Evolutionary conservation across 371 early-diverging fungal genomes (phyloP).

Genomic region (Rhizomucor pusillus): DNA sequence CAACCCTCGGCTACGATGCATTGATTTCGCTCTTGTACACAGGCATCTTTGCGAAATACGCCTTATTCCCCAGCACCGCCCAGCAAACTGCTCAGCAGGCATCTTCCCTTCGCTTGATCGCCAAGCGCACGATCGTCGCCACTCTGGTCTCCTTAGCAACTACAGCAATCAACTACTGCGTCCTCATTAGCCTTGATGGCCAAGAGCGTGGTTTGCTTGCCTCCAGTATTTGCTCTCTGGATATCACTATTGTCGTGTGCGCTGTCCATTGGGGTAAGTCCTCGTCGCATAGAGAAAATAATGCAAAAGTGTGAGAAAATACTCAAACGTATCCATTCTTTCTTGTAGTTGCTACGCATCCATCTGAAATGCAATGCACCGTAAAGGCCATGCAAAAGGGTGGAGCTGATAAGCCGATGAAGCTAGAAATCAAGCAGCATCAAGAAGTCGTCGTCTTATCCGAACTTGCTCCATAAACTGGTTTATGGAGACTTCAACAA

Average conservation of each 20-base stretch:
- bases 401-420: constrained; percentile 18
- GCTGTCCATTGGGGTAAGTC: constrained; percentile 25
- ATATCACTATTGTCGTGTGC: constrained; percentile 15
- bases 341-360: constrained; percentile 18
- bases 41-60: constrained; percentile 32
- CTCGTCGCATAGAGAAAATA: not conserved
- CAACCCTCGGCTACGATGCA: constrained; percentile 34
- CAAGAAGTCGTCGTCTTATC: constrained; percentile 33
- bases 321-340: not conserved
- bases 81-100: constrained; percentile 24
- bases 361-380: constrained; percentile 18
- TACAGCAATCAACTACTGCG: constrained; percentile 31
- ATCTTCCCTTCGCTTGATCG: constrained; percentile 30
- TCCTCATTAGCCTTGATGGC: constrained; percentile 31
- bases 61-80: constrained; percentile 23
- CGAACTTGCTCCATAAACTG: constrained; percentile 18
- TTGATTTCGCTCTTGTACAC: constrained; percentile 40
- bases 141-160: constrained; percentile 32
- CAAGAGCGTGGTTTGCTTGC: constrained; percentile 26
- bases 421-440: constrained; percentile 33
- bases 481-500: not conserved
- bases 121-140: constrained; percentile 38
- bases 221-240: constrained; percentile 15
- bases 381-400: constrained; percentile 12
- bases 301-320: not conserved